A percentile compares a stretch with the other conserved stretches of the same genome.
These are phyloP conservation scores for Chlorociboria aeruginascens DNA, from an alignment of 495 filamentous ascomycete species.

Conservation along the genomic window DNA sequence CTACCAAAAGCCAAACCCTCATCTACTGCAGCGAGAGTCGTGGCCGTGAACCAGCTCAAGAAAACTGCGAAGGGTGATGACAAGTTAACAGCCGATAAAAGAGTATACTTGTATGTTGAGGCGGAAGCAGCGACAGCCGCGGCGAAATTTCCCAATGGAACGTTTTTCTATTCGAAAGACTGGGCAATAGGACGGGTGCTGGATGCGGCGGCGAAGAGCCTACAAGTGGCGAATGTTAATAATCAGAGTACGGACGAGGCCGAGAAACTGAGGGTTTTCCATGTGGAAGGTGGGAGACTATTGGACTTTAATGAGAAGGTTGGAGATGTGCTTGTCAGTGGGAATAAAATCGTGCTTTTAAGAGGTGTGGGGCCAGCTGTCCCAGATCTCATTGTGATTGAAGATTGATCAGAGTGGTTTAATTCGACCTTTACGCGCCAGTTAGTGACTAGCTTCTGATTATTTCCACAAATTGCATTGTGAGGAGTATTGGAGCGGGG, in stretches of 20 bases:
- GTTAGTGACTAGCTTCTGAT: too few relatives aligned
- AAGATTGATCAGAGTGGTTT: constrained; percentile 5
- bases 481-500: too few relatives aligned
- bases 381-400: constrained; percentile 29
- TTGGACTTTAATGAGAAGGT: constrained; percentile 77
- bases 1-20: constrained; percentile 49
- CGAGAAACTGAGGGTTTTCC: constrained; percentile 72
- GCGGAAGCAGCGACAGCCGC: constrained; percentile 68
- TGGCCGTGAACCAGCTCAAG: constrained; percentile 65
- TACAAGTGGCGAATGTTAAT: constrained; percentile 81
- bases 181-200: constrained; percentile 85
- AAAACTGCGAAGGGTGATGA: constrained; percentile 80
- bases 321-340: constrained; percentile 55
- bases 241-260: constrained; percentile 69
- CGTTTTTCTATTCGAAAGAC: constrained; percentile 74
- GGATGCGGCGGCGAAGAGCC: constrained; percentile 70
- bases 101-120: constrained; percentile 79
- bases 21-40: constrained; percentile 42
- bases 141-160: constrained; percentile 60
- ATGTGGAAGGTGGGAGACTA: constrained; percentile 79
- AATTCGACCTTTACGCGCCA: not conserved
- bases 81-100: constrained; percentile 61
- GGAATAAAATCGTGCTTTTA: constrained; percentile 81
- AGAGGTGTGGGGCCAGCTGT: constrained; percentile 63
- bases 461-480: too few relatives aligned